Percentiles rank a stretch among this genome's conserved stretches.
Evolutionary conservation across 495 filamentous ascomycete genomes (phyloP).

Genomic region (Pseudoneurospora amorphoporcata): DNA sequence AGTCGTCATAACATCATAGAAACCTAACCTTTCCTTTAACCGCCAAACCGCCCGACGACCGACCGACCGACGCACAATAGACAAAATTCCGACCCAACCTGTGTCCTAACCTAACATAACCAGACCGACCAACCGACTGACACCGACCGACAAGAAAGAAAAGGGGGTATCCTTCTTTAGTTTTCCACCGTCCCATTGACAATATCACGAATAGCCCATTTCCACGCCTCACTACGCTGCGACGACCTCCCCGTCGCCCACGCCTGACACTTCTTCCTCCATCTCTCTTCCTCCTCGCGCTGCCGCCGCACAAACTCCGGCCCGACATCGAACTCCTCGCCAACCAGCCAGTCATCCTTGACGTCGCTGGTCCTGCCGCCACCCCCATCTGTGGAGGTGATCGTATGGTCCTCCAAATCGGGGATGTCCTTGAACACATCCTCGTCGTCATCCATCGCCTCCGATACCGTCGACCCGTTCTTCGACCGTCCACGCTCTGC

Average conservation of each 20-base stretch:
- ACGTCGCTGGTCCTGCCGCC: constrained; percentile 40
- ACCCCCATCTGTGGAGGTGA: constrained; percentile 28
- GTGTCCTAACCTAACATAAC: neutral
- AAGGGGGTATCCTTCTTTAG: neutral
- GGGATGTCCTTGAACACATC: constrained; percentile 47
- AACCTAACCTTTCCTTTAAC: neutral
- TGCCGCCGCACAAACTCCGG: constrained; percentile 87
- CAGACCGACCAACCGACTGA: neutral
- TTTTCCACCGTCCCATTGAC: constrained; percentile 22
- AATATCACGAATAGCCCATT: constrained; percentile 40
- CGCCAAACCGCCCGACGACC: neutral
- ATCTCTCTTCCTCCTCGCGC: constrained; percentile 81
- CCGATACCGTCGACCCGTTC: constrained; percentile 24
- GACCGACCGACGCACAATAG: neutral
- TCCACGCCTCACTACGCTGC: constrained; percentile 34
- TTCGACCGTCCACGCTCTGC: neutral
- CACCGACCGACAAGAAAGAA: neutral
- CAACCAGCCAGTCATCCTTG: constrained; percentile 71
- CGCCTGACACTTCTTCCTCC: constrained; percentile 70
- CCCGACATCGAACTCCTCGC: constrained; percentile 95
- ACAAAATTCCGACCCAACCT: neutral
- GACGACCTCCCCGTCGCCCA: constrained; percentile 47
- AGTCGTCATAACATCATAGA: neutral
- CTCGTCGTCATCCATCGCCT: constrained; percentile 57
- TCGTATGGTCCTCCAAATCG: constrained; percentile 40